Percentiles rank a stretch among this genome's conserved stretches.
phyloP scores from a whole-genome alignment of 768 basidiomycete species.

The Lactifluus volemus region DNA sequence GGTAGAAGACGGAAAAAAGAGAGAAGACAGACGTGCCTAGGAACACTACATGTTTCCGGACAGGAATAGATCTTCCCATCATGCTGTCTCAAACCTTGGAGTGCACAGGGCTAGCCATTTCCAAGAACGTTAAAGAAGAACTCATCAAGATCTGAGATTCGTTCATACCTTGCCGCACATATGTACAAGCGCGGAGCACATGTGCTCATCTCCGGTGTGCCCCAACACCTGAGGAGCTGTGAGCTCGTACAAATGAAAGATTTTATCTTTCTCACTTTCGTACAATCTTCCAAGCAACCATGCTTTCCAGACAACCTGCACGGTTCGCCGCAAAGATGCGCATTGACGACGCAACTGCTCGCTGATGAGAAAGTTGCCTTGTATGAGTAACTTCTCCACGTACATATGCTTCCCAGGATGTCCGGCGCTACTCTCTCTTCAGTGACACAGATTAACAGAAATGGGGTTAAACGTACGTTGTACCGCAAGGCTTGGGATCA shows the following conservation, averaged over 20 bases:
- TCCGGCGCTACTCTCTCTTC: no score
- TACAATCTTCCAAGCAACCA: conserved; percentile 48
- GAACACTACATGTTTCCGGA: no score
- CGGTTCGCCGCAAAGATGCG: conserved; percentile 25
- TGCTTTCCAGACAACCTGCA: conserved; percentile 34
- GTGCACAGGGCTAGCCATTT: no score
- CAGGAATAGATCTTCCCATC: no score
- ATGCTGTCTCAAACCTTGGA: no score
- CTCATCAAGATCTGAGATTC: no score
- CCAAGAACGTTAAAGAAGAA: no score
- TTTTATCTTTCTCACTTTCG: conserved; percentile 32
- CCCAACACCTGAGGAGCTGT: conserved; percentile 33
- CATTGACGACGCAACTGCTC: conserved; percentile 40
- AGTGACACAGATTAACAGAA: no score
- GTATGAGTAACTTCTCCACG: conserved; percentile 6
- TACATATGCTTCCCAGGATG: conserved; percentile 43
- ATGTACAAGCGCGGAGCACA: conserved; percentile 46
- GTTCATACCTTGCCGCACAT: conserved; percentile 3
- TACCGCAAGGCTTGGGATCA: no score
- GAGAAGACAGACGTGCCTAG: no score
- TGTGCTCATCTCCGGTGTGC: conserved; percentile 41
- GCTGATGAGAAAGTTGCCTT: neutral
- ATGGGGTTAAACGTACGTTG: no score
- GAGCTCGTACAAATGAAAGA: neutral
- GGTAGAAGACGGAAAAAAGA: no score